phyloP scores from a whole-genome alignment of 208 protist species.

The Leptomonas pyrrhocoris region DNA sequence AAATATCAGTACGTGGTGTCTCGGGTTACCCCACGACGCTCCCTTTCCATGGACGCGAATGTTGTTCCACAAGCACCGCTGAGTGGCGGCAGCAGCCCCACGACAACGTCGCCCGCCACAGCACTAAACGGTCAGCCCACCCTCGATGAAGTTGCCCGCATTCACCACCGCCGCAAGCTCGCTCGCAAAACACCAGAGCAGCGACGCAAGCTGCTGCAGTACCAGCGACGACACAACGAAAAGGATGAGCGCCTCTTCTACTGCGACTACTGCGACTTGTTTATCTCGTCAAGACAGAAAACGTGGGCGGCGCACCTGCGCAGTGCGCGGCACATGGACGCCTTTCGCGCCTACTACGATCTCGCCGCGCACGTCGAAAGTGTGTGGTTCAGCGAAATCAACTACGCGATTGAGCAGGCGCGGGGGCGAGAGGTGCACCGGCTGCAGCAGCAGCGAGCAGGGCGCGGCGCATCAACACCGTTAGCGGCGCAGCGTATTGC shows the following conservation, averaged over 20 bases:
- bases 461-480: constrained; percentile 35
- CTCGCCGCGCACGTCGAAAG: constrained; percentile 60
- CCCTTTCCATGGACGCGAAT: too few relatives aligned
- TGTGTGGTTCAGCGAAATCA: constrained; percentile 56
- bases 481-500: constrained; percentile 37
- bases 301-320: constrained; percentile 59
- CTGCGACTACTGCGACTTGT: constrained; percentile 90
- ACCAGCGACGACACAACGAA: constrained; percentile 83
- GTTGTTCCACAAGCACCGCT: not conserved
- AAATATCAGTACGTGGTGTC: too few relatives aligned
- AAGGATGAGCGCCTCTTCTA: constrained; percentile 76
- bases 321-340: constrained; percentile 63
- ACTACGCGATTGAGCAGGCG: constrained; percentile 41
- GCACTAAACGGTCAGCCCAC: constrained; percentile 12
- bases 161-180: constrained; percentile 39
- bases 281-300: constrained; percentile 58
- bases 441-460: constrained; percentile 37
- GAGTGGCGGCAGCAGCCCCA: not conserved
- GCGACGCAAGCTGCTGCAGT: constrained; percentile 61
- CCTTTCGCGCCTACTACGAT: constrained; percentile 70
- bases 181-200: constrained; percentile 63
- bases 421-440: constrained; percentile 29
- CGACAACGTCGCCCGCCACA: too few relatives aligned
- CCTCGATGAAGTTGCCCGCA: constrained; percentile 45
- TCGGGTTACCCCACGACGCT: too few relatives aligned